phyloP scores from a whole-genome alignment of 2,329 filamentous ascomycete genomes.

The Calonectria henricotiae region DNA sequence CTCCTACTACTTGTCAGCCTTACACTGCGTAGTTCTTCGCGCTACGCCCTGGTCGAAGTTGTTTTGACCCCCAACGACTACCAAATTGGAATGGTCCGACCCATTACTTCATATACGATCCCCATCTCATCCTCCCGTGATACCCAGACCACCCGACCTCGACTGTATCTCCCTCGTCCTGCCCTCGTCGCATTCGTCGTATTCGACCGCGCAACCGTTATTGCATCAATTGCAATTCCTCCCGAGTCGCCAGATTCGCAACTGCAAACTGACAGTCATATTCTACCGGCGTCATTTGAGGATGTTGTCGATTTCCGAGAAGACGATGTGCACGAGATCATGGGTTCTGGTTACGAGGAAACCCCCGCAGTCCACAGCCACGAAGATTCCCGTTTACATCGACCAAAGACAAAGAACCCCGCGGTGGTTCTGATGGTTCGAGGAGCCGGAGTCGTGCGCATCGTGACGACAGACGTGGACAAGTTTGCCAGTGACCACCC shows the following conservation, averaged over 20 bases:
- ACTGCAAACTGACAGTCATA: conserved; percentile 77
- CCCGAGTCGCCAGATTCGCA: conserved; percentile 84
- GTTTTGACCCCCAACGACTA: conserved; percentile 70
- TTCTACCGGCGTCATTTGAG: conserved; percentile 81
- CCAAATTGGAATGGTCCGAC: conserved; percentile 77
- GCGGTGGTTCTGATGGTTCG: conserved; percentile 75
- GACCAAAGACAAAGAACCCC: conserved; percentile 74
- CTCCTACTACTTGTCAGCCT: conserved; percentile 76
- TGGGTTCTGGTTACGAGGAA: conserved; percentile 77
- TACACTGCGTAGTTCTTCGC: conserved; percentile 67
- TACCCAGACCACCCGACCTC: conserved; percentile 66
- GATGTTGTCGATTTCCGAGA: conserved; percentile 87
- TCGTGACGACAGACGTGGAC: conserved; percentile 73
- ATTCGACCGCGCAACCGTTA: conserved; percentile 83
- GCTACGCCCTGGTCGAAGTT: conserved; percentile 85
- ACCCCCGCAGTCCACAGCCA: conserved; percentile 56
- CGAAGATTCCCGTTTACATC: conserved; percentile 68
- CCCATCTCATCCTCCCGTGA: conserved; percentile 62
- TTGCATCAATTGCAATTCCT: conserved; percentile 80
- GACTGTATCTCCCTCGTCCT: conserved; percentile 84
- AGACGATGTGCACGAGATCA: conserved; percentile 75
- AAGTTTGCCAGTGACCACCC: conserved; percentile 73
- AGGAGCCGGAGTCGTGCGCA: conserved; percentile 74
- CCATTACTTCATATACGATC: conserved; percentile 77
- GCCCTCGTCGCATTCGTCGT: conserved; percentile 86